A percentile compares a stretch with the other conserved stretches of the same genome.
Evolutionary conservation across 164 flowering plant species (phyloP).

Genomic region (Aristolochia californica): DNA sequence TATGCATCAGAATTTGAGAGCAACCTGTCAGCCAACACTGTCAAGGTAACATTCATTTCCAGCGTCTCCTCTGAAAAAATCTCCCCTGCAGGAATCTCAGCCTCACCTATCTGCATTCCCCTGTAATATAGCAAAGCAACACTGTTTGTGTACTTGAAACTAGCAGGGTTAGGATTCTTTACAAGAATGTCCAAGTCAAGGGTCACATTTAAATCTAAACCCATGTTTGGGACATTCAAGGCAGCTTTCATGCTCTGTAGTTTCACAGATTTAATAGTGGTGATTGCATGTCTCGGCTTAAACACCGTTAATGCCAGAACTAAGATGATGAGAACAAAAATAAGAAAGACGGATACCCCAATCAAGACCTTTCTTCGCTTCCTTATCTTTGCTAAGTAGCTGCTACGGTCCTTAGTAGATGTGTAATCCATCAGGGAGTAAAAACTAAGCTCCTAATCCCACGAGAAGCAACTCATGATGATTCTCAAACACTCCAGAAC

Average conservation of each 20-base stretch:
- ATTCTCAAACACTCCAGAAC: too few species aligned
- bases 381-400: background rate
- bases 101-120: slow-evolving; percentile 52
- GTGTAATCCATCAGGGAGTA: slow-evolving; percentile 1
- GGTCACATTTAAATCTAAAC: slow-evolving; percentile 38
- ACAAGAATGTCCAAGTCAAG: slow-evolving; percentile 36
- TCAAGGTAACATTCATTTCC: slow-evolving; percentile 34
- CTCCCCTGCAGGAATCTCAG: slow-evolving; percentile 39
- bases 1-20: slow-evolving; percentile 14
- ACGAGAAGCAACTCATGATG: too few species aligned
- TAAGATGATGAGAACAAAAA: slow-evolving; percentile 19
- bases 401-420: slow-evolving; percentile 3
- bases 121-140: slow-evolving; percentile 41
- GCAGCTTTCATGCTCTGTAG: slow-evolving; percentile 24
- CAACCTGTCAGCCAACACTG: slow-evolving; percentile 51
- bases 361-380: slow-evolving; percentile 15
- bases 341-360: slow-evolving; percentile 5
- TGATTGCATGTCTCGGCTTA: slow-evolving; percentile 45
- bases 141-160: slow-evolving; percentile 40
- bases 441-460: too few species aligned
- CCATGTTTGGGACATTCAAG: slow-evolving; percentile 19
- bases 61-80: slow-evolving; percentile 30
- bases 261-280: slow-evolving; percentile 31
- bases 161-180: slow-evolving; percentile 60
- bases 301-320: slow-evolving; percentile 57